phyloP scores from a whole-genome alignment of 2,329 filamentous ascomycete genomes.

The Epichloe coenophiala region DNA sequence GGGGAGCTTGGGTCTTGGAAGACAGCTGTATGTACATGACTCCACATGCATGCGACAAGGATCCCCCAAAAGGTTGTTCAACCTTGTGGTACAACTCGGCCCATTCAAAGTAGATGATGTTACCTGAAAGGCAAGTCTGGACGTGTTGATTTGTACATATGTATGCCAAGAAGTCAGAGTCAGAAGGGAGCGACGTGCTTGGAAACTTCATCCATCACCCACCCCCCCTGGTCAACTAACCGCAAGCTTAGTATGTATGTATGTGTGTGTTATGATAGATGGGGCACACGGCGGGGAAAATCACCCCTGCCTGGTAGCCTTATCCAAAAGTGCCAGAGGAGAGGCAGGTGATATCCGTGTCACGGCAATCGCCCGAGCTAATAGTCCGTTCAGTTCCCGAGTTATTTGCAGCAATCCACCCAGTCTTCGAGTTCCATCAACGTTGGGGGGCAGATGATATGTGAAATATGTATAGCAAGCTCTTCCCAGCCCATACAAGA shows the following conservation, averaged over 20 bases:
- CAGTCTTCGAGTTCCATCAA: background rate
- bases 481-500: background rate
- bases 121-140: background rate
- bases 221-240: background rate
- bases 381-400: background rate
- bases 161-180: constrained; percentile 1
- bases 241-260: no score
- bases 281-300: constrained; percentile 2
- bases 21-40: background rate
- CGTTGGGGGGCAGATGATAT: background rate
- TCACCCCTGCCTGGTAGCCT: constrained; percentile 2
- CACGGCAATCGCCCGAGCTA: background rate
- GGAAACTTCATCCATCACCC: constrained; percentile 3
- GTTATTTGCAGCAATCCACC: background rate
- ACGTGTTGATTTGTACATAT: background rate
- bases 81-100: background rate
- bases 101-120: constrained; percentile 1
- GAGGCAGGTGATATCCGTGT: background rate
- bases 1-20: background rate
- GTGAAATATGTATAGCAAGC: background rate
- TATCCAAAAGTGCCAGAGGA: background rate
- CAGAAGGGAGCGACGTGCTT: background rate
- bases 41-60: constrained; percentile 1
- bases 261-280: background rate
- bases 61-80: background rate